Base-by-base conservation (phyloP, 2,329 filamentous ascomycete genomes). In the Fusarium paranaense region DNA sequence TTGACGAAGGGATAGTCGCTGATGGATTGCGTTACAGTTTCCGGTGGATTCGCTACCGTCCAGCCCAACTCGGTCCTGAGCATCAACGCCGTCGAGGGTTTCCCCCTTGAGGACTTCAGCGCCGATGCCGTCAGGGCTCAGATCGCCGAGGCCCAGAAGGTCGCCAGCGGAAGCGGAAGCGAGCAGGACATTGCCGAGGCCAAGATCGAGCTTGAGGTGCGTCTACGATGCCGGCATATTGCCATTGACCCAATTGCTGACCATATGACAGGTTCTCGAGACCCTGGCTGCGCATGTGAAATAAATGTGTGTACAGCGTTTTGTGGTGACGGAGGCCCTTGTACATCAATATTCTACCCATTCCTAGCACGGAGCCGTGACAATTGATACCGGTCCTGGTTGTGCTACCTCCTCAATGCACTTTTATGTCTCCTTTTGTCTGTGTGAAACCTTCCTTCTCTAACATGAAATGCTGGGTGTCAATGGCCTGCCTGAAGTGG, bases 71-170 rank as follows among this genome's bases (percentile, higher is more conserved):
- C 95, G 45, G 86, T 92, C 81, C 89, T 99, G 85, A 98, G 94
- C 93, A 98, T 99, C 90, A 99, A 98, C 87, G 95, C 97, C 79
- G 94, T 97, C 72, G 97, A 99, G 90, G 97, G 94, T 70, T 98
- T 92, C 89, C 89, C 96, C 74, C 87, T 99, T 69, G 97, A 98
- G 86, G 95, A 98, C 82, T 99, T 99, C 90, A 98, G 94, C 89
- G 88, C 91, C 78, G 97, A 98, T 74, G 92, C 94, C 77, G 94
- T 99, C 84, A 91, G 90, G 82, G 91, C 93, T 82, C 96, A 98
- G 89, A 95, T 98, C 80, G 87, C 94, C 71, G 97, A 99, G 89
- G 95, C 95, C 77, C 94, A 98, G 87, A 98, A 98, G 92, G 92
- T 98, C 82, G 95, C 93, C 80, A 91, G 87, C 84, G 97, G 97